Evolutionary conservation across 1,284 basidiomycete species (phyloP), one percentile per base, ranked within the genome.

Genomic region (Clitocybe nebularis): DNA sequence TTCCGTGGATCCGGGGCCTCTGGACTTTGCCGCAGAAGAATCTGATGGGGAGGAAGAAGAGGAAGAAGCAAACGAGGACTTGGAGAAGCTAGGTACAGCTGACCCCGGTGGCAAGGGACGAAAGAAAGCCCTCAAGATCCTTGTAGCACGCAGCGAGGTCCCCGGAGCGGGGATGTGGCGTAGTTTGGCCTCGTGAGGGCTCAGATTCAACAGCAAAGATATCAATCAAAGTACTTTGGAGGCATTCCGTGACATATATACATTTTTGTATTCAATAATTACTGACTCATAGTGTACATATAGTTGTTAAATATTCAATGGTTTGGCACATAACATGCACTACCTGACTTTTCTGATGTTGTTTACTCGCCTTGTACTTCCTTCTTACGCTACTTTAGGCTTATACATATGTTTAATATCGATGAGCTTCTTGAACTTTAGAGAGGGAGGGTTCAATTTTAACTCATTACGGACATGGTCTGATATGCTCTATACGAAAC

Each of bases 151-250:
- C 36, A 79, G 72, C 48, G 67, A 72, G 56, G 46, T 84, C 21
- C 82, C 81, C 8, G 75, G 72, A 48, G 77, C 72, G 30, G 79
- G 81, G 19, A 86, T 89, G 82, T 89, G 84, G 84, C 73, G 84
- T 55, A 89, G 84, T 68, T 64, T 88, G 53, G 82, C 79, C 35
- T 71, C 53, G 39, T 63, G 48, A 53, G 24, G 22, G n/a, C 7
- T n/a, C n/a, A n/a, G n/a, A n/a, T n/a, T n/a, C n/a, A n/a, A n/a
- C n/a, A n/a, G n/a, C n/a, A n/a, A n/a, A n/a, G n/a, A n/a, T n/a
- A n/a, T n/a, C n/a, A n/a, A n/a, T n/a, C n/a, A n/a, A n/a, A n/a
- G n/a, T n/a, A n/a, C n/a, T n/a, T n/a, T n/a, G n/a, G n/a, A n/a
- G n/a, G 14, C 6, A 37, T 25, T 17, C 13, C 8, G 7, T n/a